Conservation (phyloP, 192 early-diverging fungal genomes). For the Coemansia sp. region DNA sequence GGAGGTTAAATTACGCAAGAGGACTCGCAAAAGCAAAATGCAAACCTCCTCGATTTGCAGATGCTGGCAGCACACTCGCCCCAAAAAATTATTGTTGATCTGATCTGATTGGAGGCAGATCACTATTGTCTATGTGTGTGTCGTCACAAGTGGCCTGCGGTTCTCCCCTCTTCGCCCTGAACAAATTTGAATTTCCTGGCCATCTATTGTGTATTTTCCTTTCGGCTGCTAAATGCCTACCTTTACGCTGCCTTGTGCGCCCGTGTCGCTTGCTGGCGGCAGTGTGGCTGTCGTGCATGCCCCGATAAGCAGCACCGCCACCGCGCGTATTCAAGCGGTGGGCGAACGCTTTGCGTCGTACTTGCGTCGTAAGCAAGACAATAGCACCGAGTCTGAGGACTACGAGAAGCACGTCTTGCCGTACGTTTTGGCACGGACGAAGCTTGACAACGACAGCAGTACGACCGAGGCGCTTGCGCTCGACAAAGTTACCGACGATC, state of each 20-base stretch:
- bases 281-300: constrained; percentile 3
- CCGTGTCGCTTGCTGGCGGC: background rate
- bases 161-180: background rate
- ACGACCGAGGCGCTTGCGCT: constrained; percentile 48
- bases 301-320: constrained; percentile 5
- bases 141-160: background rate
- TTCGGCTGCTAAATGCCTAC: background rate
- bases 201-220: background rate
- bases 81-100: background rate
- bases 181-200: background rate
- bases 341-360: constrained; percentile 45
- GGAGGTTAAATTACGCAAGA: background rate
- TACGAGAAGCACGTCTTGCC: constrained; percentile 49
- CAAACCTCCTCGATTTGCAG: background rate
- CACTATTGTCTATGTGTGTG: background rate
- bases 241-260: constrained; percentile 1
- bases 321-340: constrained; percentile 40
- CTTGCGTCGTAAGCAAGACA: constrained; percentile 47
- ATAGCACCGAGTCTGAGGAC: constrained; percentile 54
- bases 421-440: constrained; percentile 41
- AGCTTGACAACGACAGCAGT: constrained; percentile 38
- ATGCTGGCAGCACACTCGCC: background rate
- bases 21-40: background rate
- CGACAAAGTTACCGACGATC: constrained; percentile 61
- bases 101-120: background rate